Percentiles rank a stretch among this genome's conserved stretches.
Conservation (phyloP, 202 grass and related monocot genomes). For the Zizania palustris region DNA sequence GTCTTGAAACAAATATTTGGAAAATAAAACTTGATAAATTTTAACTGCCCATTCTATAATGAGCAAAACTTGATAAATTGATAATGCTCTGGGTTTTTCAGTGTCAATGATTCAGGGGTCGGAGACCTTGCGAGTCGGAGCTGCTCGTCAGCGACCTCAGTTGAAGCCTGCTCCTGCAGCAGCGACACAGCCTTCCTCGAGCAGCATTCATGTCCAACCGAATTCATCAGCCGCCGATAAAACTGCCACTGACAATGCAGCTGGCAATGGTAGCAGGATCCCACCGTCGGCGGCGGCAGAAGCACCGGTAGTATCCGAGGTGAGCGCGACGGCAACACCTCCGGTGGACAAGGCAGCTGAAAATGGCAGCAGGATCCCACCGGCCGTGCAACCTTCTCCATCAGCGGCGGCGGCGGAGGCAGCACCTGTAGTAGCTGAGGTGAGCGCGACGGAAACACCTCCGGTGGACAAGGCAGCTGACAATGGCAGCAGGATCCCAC, state of each 20-base stretch:
- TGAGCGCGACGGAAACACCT: no score
- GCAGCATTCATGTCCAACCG: conserved; percentile 18
- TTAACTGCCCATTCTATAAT: not conserved
- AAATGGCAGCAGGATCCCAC: conserved; percentile 3
- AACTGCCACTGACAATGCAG: no score
- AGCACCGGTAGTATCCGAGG: no score
- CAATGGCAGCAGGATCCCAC: conserved; percentile 5
- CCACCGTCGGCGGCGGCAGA: no score
- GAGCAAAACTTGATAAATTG: not conserved
- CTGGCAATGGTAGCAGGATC: not conserved
- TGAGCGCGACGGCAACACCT: no score
- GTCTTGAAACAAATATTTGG: not conserved
- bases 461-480: not conserved
- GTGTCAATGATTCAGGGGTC: conserved; percentile 82
- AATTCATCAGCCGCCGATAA: not conserved
- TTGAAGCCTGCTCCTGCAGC: conserved; percentile 30
- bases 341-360: no score
- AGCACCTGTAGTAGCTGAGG: not conserved
- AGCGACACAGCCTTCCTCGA: not conserved
- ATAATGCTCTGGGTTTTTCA: conserved; percentile 24
- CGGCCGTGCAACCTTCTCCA: conserved; percentile 24
- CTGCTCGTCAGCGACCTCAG: conserved; percentile 61
- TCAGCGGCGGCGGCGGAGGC: not conserved
- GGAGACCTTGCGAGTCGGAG: conserved; percentile 61
- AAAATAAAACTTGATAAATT: not conserved